These are phyloP conservation scores for Nicotiana noctiflora DNA, from an alignment of 257 asterid genomes.

Conservation along the genomic window DNA sequence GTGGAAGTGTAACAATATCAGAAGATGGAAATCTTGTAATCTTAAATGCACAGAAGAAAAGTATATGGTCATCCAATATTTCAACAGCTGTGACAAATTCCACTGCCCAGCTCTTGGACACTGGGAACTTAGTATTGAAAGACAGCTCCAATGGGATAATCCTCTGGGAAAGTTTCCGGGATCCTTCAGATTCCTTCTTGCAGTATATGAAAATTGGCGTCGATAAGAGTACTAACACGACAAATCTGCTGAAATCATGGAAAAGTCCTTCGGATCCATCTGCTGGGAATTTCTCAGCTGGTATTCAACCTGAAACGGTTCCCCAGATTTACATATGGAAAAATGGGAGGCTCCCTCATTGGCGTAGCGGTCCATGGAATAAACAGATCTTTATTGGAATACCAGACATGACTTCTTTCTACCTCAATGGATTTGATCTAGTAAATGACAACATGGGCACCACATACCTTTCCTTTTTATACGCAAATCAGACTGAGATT, in stretches of 20 bases:
- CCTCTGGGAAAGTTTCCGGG: constrained; percentile 37
- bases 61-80: constrained; percentile 34
- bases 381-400: constrained; percentile 19
- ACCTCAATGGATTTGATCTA: constrained; percentile 4
- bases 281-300: constrained; percentile 19
- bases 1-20: constrained; percentile 26
- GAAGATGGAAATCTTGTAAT: constrained; percentile 38
- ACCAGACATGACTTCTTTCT: constrained; percentile 12
- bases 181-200: constrained; percentile 21
- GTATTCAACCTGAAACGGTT: constrained; percentile 24
- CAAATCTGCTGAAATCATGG: constrained; percentile 22
- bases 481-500: constrained; percentile 2
- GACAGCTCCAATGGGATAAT: constrained; percentile 19
- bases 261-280: constrained; percentile 22
- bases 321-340: constrained; percentile 29
- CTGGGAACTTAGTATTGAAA: constrained; percentile 33
- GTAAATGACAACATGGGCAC: neutral
- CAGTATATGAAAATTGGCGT: constrained; percentile 16
- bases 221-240: constrained; percentile 11
- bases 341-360: constrained; percentile 12
- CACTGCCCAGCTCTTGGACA: constrained; percentile 29
- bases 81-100: constrained; percentile 16
- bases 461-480: neutral
- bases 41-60: constrained; percentile 14
- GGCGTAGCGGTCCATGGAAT: constrained; percentile 48